Base-by-base conservation (phyloP, 495 filamentous ascomycete genomes). In the Tuber melanosporum region DNA sequence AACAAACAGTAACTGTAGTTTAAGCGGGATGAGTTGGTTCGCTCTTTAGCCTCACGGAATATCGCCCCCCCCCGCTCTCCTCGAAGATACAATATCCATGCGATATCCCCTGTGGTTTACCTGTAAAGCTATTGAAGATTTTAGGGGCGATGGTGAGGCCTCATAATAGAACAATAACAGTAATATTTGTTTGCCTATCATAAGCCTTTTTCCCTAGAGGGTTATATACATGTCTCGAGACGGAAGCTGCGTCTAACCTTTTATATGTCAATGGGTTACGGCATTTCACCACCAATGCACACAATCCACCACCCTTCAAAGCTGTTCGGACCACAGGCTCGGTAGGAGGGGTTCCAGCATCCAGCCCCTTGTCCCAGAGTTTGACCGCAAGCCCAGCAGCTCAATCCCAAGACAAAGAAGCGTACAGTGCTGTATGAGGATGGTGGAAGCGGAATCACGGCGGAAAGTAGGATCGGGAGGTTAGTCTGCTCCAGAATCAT, bases 401-500 rank as follows among this genome's bases (percentile, higher is more conserved):
- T 57, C 9, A 10, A 12, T 9, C 2, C 9, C 22, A 57, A 57
- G 22, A 22, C 22, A 52, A 22, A 52, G 22, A 14, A 32, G 3
- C 9, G 52, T 14, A 26, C 1, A n/a, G 52, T 14, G 3, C n/a
- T 32, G n/a, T 62, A 4, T 62, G n/a, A n/a, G 1, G 14, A 62
- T 32, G 1, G n/a, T 42, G 92, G 93, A 10, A 93, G 91, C 83
- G 90, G 92, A 3, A 90, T 94, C 73, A 88, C 90, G 3, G 88
- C 89, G 19, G 93, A 93, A 0, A 91, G 89, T n/a, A 92, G 93
- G 22, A 86, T 94, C 43, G 92, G 92, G 19, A 93, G 93, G 0
- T 82, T 96, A 32, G 86, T 88, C 0, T 87, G 86, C 79, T 86
- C 82, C 1, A 82, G 90, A 2, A 84, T 85, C 15, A 87, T 89